These are phyloP conservation scores for Leccinum rimulosum DNA, from an alignment of 768 basidiomycete genomes.

Conservation along the genomic window DNA sequence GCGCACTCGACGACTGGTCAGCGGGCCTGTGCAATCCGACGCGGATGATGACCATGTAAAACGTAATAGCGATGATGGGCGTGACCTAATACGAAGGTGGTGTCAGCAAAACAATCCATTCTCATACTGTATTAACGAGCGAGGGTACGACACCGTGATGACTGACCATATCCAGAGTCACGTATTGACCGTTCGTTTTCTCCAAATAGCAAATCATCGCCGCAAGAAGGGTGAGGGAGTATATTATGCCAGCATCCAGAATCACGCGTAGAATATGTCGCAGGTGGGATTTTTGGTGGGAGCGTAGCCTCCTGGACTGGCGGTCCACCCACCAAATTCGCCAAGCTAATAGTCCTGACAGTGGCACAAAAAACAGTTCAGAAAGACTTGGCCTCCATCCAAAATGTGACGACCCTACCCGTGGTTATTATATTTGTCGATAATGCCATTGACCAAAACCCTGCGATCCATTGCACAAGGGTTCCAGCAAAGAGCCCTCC, in stretches of 20 bases:
- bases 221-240: slow-evolving; percentile 34
- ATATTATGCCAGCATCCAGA: slow-evolving; percentile 38
- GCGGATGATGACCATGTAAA: slow-evolving; percentile 43
- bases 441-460: slow-evolving; percentile 33
- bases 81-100: slow-evolving; percentile 22
- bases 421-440: slow-evolving; percentile 34
- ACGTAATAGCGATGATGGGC: slow-evolving; percentile 41
- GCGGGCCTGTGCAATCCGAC: slow-evolving; percentile 22
- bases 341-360: slow-evolving; percentile 26
- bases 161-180: slow-evolving; percentile 37
- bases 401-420: slow-evolving; percentile 13
- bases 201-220: slow-evolving; percentile 30
- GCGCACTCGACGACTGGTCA: neutral
- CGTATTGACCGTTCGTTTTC: slow-evolving; percentile 31
- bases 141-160: neutral
- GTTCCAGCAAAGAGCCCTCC: slow-evolving; percentile 26
- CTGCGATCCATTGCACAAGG: slow-evolving; percentile 34
- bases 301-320: slow-evolving; percentile 14
- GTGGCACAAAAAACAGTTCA: neutral
- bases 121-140: neutral
- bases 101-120: neutral
- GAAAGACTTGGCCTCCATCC: neutral
- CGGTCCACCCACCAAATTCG: slow-evolving; percentile 32
- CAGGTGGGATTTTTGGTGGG: slow-evolving; percentile 6
- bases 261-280: slow-evolving; percentile 28